These are phyloP conservation scores for Mycena olivaceomarginata DNA, from an alignment of 768 basidiomycete genomes.

Conservation along the genomic window DNA sequence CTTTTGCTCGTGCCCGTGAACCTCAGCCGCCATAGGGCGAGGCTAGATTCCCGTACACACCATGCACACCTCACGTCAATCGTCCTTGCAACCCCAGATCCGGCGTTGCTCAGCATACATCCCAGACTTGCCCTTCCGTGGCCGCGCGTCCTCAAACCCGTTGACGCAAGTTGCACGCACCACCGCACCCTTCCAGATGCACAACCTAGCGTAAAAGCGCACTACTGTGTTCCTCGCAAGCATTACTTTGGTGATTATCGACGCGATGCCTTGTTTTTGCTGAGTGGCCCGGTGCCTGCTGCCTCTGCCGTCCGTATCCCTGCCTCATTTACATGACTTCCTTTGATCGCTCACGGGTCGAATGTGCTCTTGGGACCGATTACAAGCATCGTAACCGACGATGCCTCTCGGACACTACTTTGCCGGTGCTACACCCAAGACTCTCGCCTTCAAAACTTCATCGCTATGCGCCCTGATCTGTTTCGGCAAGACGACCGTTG, in stretches of 20 bases:
- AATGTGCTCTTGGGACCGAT: background rate
- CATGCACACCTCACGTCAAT: background rate
- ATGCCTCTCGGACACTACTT: background rate
- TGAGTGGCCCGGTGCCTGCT: background rate
- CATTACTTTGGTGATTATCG: too few relatives aligned
- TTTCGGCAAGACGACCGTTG: background rate
- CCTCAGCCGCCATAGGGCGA: background rate
- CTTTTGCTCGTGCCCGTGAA: background rate
- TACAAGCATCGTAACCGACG: background rate
- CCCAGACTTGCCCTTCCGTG: background rate
- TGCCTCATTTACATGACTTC: background rate
- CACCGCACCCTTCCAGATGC: too few relatives aligned
- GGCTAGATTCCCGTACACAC: background rate
- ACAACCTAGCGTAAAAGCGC: too few relatives aligned
- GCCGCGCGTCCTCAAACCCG: background rate
- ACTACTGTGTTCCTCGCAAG: too few relatives aligned
- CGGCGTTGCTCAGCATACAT: background rate
- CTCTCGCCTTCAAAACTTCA: background rate
- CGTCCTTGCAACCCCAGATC: background rate
- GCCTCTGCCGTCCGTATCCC: background rate
- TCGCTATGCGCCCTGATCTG: background rate
- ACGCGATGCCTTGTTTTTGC: too few relatives aligned
- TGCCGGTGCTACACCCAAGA: background rate
- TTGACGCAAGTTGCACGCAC: background rate
- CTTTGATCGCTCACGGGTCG: background rate